These are phyloP conservation scores for Dictyostelium intermedium DNA, from an alignment of 78 protist genomes.

Conservation along the genomic window DNA sequence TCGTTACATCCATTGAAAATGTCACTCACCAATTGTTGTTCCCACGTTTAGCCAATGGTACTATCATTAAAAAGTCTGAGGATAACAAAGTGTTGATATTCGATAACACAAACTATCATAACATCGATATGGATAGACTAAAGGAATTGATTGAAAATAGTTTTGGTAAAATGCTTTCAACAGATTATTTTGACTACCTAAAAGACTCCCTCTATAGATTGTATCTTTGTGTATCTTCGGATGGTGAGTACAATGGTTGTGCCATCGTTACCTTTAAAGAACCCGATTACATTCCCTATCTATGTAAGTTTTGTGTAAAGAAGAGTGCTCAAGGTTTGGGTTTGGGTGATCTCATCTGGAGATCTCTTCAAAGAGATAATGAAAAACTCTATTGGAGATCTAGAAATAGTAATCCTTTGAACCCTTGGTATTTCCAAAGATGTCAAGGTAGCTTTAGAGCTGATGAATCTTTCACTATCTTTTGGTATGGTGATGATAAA, in stretches of 20 bases:
- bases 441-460: slow-evolving; percentile 70
- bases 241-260: slow-evolving; percentile 43
- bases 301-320: slow-evolving; percentile 55
- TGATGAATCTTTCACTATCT: slow-evolving; percentile 48
- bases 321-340: slow-evolving; percentile 69
- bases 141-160: slow-evolving; percentile 29
- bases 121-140: slow-evolving; percentile 3
- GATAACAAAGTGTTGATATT: slow-evolving; percentile 32
- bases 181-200: slow-evolving; percentile 37
- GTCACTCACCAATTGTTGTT: slow-evolving; percentile 55
- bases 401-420: slow-evolving; percentile 46
- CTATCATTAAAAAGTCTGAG: slow-evolving; percentile 26
- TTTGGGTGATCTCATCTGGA: slow-evolving; percentile 64
- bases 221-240: slow-evolving; percentile 23
- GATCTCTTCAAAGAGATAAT: slow-evolving; percentile 54
- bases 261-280: slow-evolving; percentile 47
- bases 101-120: background rate
- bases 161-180: slow-evolving; percentile 17
- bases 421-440: slow-evolving; percentile 66
- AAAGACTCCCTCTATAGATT: slow-evolving; percentile 21
- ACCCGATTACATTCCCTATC: slow-evolving; percentile 63
- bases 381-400: slow-evolving; percentile 62
- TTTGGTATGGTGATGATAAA: slow-evolving; percentile 72
- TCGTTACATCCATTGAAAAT: slow-evolving; percentile 40
- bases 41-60: slow-evolving; percentile 61